Evolutionary conservation across 1,139 yeast genomes (phyloP), one percentile per base, ranked within the genome.

Genomic region (Geotrichum restrictum): DNA sequence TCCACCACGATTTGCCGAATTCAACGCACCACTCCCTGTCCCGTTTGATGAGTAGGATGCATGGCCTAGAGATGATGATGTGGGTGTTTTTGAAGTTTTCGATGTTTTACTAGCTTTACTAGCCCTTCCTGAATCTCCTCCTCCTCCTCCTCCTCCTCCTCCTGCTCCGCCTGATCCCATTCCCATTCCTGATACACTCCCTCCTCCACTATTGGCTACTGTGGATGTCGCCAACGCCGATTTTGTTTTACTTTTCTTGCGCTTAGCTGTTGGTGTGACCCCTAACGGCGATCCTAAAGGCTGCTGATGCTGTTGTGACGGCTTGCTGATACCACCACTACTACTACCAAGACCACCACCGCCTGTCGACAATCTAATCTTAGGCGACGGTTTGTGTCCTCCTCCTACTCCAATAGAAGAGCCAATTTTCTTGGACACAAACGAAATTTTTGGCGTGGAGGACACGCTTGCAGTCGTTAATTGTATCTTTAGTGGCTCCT

Each of bases 401-500:
- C n/a, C n/a, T n/a, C n/a, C n/a, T n/a, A n/a, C n/a, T n/a, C n/a
- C 21, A 19, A 16, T 27, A 1, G 39, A 38, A 18, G 33, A 18
- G 38, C 27, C 31, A 16, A 22, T 16, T 14, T 45, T 36, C 31
- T 46, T 52, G 16, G 53, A 40, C 4, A 53, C 55, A 22, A 53
- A 37, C 29, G 56, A 55, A n/a, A 53, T 53, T 29, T 49, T 45
- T 3, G 56, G 53, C 8, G 41, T 33, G 24, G 52, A 3, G 49
- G 33, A 21, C 8, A 14, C 44, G 16, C 42, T 16, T 3, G 43
- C 42, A n/a, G 33, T n/a, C 18, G 18, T 33, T 8, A n/a, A 11
- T 39, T 18, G 27, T 19, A 13, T 19, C 27, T 19, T 24, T 7
- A 32, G 27, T 21, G 14, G 32, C 3, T 38, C 41, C 24, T 52